These are phyloP conservation scores for Didymella glomerata DNA, from an alignment of 2,329 filamentous ascomycete species.

Conservation along the genomic window DNA sequence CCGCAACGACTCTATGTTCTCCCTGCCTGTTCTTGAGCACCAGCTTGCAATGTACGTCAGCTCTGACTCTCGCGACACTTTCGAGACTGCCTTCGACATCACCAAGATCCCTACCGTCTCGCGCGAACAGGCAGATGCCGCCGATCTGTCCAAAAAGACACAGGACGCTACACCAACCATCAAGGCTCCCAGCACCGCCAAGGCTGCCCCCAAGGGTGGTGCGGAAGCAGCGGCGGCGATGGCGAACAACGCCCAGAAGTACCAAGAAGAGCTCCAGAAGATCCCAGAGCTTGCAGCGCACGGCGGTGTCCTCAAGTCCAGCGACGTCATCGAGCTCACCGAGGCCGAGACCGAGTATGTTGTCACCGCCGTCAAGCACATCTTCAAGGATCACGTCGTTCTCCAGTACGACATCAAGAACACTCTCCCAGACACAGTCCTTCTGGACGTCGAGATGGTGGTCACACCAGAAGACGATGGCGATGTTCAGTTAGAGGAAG, in stretches of 20 bases:
- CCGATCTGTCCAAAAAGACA: slow-evolving; percentile 97
- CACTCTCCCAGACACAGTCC: slow-evolving; percentile 80
- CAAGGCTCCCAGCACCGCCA: slow-evolving; percentile 88
- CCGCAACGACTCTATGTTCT: slow-evolving; percentile 97
- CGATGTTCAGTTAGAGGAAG: slow-evolving; percentile 73
- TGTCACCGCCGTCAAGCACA: slow-evolving; percentile 90
- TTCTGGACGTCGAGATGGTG: slow-evolving; percentile 65
- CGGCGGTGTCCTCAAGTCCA: slow-evolving; percentile 91
- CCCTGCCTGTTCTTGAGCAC: slow-evolving; percentile 92
- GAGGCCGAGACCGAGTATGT: slow-evolving; percentile 98
- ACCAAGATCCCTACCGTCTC: slow-evolving; percentile 91
- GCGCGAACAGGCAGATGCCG: slow-evolving; percentile 92
- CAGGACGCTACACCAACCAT: slow-evolving; percentile 90
- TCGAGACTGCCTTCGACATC: slow-evolving; percentile 87
- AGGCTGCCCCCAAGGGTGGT: slow-evolving; percentile 71
- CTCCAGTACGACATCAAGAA: slow-evolving; percentile 98
- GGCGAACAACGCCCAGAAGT: slow-evolving; percentile 83
- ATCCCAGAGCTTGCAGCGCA: slow-evolving; percentile 93
- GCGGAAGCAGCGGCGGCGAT: slow-evolving; percentile 80
- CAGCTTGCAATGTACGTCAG: slow-evolving; percentile 98
- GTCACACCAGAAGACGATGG: slow-evolving; percentile 88
- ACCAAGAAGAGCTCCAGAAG: slow-evolving; percentile 83
- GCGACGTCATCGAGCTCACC: slow-evolving; percentile 83
- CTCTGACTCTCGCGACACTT: slow-evolving; percentile 85
- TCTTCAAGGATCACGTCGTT: slow-evolving; percentile 97